A percentile compares a stretch with the other conserved stretches of the same genome.
These are phyloP conservation scores for Metschnikowia bowlesiae DNA, from an alignment of 805 yeast genomes.

Conservation along the genomic window DNA sequence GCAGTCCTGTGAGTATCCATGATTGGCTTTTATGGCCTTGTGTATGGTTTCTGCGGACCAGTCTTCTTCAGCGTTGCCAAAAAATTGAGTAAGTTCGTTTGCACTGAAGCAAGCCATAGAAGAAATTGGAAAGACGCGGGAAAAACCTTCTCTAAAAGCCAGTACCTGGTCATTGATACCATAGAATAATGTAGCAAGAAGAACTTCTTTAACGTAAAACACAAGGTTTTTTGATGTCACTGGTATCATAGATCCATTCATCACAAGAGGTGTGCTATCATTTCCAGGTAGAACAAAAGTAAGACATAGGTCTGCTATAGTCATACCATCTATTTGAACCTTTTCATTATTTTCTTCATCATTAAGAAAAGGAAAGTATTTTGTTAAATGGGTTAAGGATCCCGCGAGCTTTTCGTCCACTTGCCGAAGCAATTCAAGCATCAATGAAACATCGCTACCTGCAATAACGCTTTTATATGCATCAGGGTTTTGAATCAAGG, in stretches of 20 bases:
- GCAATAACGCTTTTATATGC: not conserved
- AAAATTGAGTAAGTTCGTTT: conserved; percentile 62
- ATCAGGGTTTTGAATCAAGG: conserved; percentile 41
- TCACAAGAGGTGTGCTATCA: conserved; percentile 52
- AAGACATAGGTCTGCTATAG: conserved; percentile 52
- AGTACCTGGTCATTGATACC: conserved; percentile 66
- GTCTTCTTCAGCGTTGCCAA: conserved; percentile 81
- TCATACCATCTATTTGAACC: conserved; percentile 31
- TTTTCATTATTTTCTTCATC: conserved; percentile 7
- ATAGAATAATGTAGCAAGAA: conserved; percentile 53
- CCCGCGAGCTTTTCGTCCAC: conserved; percentile 59
- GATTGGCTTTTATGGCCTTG: conserved; percentile 73
- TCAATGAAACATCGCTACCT: not conserved
- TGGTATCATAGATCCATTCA: conserved; percentile 48
- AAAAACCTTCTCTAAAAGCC: conserved; percentile 75
- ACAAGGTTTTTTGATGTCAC: conserved; percentile 54
- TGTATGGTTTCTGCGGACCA: conserved; percentile 68
- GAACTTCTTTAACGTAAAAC: conserved; percentile 50
- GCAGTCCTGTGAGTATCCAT: conserved; percentile 78
- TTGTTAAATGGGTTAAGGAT: conserved; percentile 50
- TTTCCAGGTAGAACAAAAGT: conserved; percentile 77
- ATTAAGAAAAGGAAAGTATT: conserved; percentile 32
- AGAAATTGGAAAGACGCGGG: conserved; percentile 73
- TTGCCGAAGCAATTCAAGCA: conserved; percentile 27
- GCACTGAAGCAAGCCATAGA: conserved; percentile 71